Evolutionary conservation across 1,284 basidiomycete genomes (phyloP).

Genomic region (Pascua sp.): DNA sequence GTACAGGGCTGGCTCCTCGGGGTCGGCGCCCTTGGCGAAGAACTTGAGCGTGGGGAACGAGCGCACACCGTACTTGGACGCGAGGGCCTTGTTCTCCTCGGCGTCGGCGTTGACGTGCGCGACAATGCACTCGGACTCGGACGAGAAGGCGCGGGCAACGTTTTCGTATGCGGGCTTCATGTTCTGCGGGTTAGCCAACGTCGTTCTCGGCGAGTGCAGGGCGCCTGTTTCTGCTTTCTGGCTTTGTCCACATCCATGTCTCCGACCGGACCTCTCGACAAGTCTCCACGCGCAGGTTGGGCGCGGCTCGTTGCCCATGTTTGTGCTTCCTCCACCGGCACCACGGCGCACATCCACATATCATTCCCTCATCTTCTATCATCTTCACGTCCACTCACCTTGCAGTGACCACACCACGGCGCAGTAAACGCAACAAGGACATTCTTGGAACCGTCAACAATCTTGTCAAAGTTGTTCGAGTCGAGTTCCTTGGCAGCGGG

Average conservation of each 20-base stretch:
- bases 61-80: slow-evolving; percentile 67
- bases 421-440: slow-evolving; percentile 89
- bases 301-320: too few species aligned
- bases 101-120: slow-evolving; percentile 90
- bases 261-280: too few species aligned
- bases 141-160: slow-evolving; percentile 72
- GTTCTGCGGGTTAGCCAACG: slow-evolving; percentile 38
- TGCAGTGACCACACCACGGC: slow-evolving; percentile 46
- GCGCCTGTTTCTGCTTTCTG: too few species aligned
- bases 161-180: slow-evolving; percentile 84
- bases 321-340: too few species aligned
- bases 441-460: slow-evolving; percentile 70
- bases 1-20: slow-evolving; percentile 61
- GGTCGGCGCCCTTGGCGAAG: slow-evolving; percentile 65
- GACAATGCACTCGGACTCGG: slow-evolving; percentile 75
- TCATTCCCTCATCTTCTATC: too few species aligned
- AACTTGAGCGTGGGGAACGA: slow-evolving; percentile 91
- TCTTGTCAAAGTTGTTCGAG: slow-evolving; percentile 66
- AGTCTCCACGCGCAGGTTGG: too few species aligned
- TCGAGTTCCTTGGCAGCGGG: slow-evolving; percentile 69
- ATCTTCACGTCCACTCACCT: too few species aligned
- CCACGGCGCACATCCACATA: too few species aligned
- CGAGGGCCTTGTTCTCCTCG: slow-evolving; percentile 69
- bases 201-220: too few species aligned
- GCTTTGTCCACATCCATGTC: not conserved